Base-by-base conservation (phyloP, 2,329 filamentous ascomycete genomes). In the Xylariales sp. region DNA sequence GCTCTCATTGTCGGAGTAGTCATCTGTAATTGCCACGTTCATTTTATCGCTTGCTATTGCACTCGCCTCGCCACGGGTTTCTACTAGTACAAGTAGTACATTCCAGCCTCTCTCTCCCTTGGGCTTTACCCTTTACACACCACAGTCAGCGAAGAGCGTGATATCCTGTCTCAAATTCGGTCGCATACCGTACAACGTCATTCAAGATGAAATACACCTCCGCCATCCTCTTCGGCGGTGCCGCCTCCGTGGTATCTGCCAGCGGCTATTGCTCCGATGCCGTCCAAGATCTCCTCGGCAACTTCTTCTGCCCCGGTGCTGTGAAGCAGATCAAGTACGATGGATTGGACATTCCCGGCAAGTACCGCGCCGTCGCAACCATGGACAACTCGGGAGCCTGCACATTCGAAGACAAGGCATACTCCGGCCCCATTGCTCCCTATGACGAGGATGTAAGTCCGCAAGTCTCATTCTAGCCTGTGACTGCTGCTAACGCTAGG, bases 321-420 rank as follows among this genome's bases (percentile, higher is more conserved):
- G 89, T 93, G 65, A 80, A 85, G 65, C 86, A 89, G 56, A 90
- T 94, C 78, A 85, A 87, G n/a, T 94, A 93, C 79, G 80, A 80
- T 66, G 87, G 87, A 63, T 85, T 93, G 72, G 86, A 86, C 36
- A 82, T 83, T 56, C 73, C 83, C 50, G 91, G 91, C 46, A 81
- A 80, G 52, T 94, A 93, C 82, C 85, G 91, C 67, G 85, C 86
- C 62, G 86, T 94, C 43, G 87, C 83, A 32, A 74, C 76, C 62
- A 92, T 94, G 87, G 82, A 86, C 67, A 73, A 81, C 16, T 75
- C 80, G 56, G 86, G 86, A 48, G 75, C 81, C 23, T 94, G 92
- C 78, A 73, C 80, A 6, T 87, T 83, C 69, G 77, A 82, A 45
- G 80, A 83, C 16, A 80, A 85, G 67, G 65, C 78, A 0, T 93